phyloP scores from a whole-genome alignment of 257 asterid species.

The Buddleja alternifolia region DNA sequence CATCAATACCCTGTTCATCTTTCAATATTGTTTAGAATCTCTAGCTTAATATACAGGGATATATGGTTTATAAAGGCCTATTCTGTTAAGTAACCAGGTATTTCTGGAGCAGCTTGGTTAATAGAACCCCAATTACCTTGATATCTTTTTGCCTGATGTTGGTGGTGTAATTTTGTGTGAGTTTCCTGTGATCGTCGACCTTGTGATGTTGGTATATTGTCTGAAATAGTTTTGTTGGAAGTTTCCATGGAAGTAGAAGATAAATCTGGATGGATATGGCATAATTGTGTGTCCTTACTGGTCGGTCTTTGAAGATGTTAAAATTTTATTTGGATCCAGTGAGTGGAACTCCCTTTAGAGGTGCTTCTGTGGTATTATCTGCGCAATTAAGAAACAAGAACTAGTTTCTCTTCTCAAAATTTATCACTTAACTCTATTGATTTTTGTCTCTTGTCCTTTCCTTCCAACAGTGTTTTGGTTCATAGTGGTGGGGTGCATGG shows the following conservation, averaged over 20 bases:
- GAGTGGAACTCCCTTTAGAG: background rate
- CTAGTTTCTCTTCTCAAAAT: background rate
- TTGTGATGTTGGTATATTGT: background rate
- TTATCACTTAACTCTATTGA: slow-evolving; percentile 12
- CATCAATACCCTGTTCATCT: background rate
- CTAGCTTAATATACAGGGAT: background rate
- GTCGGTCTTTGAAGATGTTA: slow-evolving; percentile 18
- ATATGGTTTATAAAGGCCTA: background rate
- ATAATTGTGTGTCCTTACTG: slow-evolving; percentile 11
- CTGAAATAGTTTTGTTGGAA: background rate
- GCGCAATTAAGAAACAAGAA: background rate
- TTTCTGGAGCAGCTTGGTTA: background rate
- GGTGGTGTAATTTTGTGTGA: background rate
- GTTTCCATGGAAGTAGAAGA: background rate
- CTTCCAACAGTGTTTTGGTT: slow-evolving; percentile 85
- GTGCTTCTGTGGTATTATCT: slow-evolving; percentile 13
- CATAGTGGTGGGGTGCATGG: slow-evolving; percentile 99
- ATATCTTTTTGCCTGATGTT: slow-evolving; percentile 1
- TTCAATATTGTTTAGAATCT: background rate
- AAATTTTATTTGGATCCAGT: background rate
- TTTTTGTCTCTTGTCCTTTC: slow-evolving; percentile 20
- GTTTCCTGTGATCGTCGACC: background rate
- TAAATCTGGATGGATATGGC: slow-evolving; percentile 14
- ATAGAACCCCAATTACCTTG: background rate
- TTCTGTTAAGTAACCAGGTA: background rate